Conservation (phyloP, 768 basidiomycete genomes). For the Suillus spraguei region DNA sequence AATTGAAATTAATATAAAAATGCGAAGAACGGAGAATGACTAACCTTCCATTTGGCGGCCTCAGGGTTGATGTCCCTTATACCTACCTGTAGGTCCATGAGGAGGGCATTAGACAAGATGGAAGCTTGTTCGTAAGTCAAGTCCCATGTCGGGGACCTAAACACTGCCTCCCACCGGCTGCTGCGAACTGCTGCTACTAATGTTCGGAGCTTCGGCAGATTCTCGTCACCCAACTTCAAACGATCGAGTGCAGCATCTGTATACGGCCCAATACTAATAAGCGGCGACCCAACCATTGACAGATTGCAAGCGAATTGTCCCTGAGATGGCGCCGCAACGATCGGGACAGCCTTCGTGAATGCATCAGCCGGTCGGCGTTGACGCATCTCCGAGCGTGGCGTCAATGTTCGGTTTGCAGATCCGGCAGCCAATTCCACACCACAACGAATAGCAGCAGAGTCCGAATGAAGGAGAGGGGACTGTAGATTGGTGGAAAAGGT, state of each 20-base stretch:
- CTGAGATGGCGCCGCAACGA: neutral
- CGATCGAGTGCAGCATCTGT: constrained; percentile 9
- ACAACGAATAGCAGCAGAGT: neutral
- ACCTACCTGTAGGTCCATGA: constrained; percentile 7
- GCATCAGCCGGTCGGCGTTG: neutral
- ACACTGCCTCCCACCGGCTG: constrained; percentile 12
- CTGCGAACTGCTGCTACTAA: constrained; percentile 7
- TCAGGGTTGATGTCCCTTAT: constrained; percentile 1
- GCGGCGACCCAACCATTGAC: neutral
- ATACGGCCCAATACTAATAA: constrained; percentile 16
- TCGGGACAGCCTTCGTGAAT: neutral
- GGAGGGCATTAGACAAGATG: constrained; percentile 7
- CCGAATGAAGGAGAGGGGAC: neutral
- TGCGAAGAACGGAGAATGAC: neutral
- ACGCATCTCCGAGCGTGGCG: neutral
- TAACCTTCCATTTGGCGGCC: neutral
- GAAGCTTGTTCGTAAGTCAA: constrained; percentile 10
- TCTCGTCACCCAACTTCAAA: constrained; percentile 10
- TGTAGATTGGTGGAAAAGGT: neutral
- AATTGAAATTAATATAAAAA: neutral
- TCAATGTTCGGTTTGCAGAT: neutral
- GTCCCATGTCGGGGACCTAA: neutral
- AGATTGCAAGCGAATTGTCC: neutral
- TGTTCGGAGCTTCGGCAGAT: neutral
- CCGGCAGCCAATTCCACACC: neutral